phyloP scores from a whole-genome alignment of 2,329 filamentous ascomycete species.

The Aspergillus jensenii region DNA sequence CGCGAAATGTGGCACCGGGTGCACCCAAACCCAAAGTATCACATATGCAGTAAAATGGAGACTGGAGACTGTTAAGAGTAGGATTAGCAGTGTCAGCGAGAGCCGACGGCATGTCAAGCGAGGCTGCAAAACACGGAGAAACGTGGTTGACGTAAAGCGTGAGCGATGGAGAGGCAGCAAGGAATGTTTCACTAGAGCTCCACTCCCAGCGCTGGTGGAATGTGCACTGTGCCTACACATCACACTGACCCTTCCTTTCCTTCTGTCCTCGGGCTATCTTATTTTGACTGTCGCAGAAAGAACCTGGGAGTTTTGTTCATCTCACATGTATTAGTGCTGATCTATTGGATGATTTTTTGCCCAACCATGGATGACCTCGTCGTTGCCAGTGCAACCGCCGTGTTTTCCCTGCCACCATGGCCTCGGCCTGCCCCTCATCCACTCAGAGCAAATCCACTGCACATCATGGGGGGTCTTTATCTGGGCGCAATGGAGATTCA shows the following conservation, averaged over 20 bases:
- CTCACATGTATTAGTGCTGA: too few species aligned
- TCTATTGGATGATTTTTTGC: neutral
- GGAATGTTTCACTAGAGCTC: neutral
- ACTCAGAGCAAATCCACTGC: slow-evolving; percentile 7
- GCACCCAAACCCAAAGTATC: neutral
- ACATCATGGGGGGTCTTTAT: slow-evolving; percentile 11
- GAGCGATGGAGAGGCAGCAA: neutral
- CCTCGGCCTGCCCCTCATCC: slow-evolving; percentile 15
- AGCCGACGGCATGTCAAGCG: neutral
- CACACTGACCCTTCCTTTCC: neutral
- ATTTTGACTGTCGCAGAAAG: too few species aligned
- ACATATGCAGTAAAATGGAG: neutral
- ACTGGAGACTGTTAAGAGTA: neutral
- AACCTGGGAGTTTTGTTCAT: too few species aligned
- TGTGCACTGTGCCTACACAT: neutral
- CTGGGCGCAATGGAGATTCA: slow-evolving; percentile 10
- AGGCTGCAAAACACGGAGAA: neutral
- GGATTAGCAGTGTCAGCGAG: neutral
- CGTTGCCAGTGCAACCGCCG: slow-evolving; percentile 25
- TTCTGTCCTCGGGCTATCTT: neutral
- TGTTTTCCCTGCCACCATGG: slow-evolving; percentile 15
- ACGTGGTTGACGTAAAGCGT: neutral
- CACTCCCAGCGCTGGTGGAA: neutral
- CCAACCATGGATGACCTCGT: neutral
- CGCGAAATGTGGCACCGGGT: neutral